Evolutionary conservation across 2,329 filamentous ascomycete genomes (phyloP).

Genomic region (Metarhizium album): DNA sequence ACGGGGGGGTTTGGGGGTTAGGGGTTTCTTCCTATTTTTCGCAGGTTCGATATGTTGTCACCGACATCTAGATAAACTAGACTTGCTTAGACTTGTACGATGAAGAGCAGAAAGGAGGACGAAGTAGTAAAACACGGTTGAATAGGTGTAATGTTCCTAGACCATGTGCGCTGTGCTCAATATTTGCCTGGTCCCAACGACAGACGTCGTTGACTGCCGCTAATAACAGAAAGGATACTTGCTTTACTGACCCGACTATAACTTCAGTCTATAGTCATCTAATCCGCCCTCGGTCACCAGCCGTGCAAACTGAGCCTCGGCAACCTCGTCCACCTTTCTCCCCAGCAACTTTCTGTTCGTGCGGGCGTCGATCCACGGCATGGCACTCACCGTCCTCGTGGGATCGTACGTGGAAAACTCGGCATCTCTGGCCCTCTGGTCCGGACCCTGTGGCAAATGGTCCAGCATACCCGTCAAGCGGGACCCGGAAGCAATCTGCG

Average conservation of each 20-base stretch:
- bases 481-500: constrained; percentile 5
- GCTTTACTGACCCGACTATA: neutral
- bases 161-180: neutral
- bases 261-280: neutral
- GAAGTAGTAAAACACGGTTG: neutral
- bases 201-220: neutral
- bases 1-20: too few relatives aligned
- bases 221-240: neutral
- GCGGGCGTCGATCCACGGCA: constrained; percentile 9
- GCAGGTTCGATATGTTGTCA: neutral
- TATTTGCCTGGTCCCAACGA: neutral
- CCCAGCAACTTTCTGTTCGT: constrained; percentile 7
- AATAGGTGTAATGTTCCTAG: neutral
- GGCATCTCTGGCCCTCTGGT: constrained; percentile 7
- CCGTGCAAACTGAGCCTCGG: constrained; percentile 2
- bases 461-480: constrained; percentile 2
- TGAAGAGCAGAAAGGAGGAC: too few relatives aligned
- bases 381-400: constrained; percentile 5
- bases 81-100: neutral
- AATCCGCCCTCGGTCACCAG: neutral
- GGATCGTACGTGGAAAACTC: constrained; percentile 5
- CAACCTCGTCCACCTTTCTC: constrained; percentile 5
- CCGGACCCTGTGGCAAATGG: constrained; percentile 4
- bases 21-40: neutral
- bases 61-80: neutral